Base-by-base conservation (phyloP, 225 moss, liverwort and hornwort genomes). In the Physcomitrellopsis africana region DNA sequence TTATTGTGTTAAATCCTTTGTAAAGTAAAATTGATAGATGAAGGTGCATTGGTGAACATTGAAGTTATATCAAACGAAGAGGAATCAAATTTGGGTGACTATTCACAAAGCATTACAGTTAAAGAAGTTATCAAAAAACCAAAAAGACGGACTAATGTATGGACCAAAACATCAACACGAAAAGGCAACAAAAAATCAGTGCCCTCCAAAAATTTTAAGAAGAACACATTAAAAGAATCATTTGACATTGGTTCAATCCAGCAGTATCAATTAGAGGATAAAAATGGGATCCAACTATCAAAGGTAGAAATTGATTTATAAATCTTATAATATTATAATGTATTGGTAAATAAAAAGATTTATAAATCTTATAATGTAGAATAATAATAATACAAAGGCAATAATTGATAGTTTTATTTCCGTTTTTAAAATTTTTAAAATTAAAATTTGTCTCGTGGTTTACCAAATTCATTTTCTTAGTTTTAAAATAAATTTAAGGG, bases 81-180 rank as follows among this genome's bases (percentile, higher is more conserved):
- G 12, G 69, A 69, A 18, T 81, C 79, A 0, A 52, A 61, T 9
- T 65, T 77, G 5, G 79, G 73, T 56, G 81, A 84, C 20, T 57
- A 3, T 63, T 68, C 68, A 9, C 77, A 82, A 56, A 79, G 71
- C 32, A 37, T 37, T 69, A 1, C 65, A 72, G 72, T n/a, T 0
- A 87, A 73, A 70, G 93, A 95, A 29, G 65, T 72, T 10, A 60
- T 87, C 26, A 76, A 64, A 11, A 93, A 89, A 63, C 79, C 83
- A 19, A 96, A 86, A 69, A 96, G 90, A 57, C 84, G 81, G 59
- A 10, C 70, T 61, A 96, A 90, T 75, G 82, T 92, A 26, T 96
- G 93, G 96, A 90, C 92, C 1, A 96, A 92, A 82, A 83, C 89
- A 3, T 79, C 92, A 0, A 80, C 82, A 2, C 87, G 92, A 0